A percentile compares a stretch with the other conserved stretches of the same genome.
phyloP scores from a whole-genome alignment of 768 basidiomycete species.

The Mycena maculata region DNA sequence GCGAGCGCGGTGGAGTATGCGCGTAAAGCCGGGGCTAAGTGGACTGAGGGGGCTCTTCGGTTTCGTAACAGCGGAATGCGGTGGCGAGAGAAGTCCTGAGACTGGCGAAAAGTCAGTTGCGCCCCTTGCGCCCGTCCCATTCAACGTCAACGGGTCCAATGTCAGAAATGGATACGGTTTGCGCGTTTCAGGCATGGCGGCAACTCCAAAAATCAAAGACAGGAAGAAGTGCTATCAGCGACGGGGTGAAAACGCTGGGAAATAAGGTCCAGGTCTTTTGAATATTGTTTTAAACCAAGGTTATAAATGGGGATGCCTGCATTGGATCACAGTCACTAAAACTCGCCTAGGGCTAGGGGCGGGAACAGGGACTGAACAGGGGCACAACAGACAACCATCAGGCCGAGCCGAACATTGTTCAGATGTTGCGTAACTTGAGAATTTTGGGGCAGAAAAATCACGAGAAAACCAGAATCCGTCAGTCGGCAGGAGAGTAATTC shows the following conservation, averaged over 20 bases:
- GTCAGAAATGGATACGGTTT: constrained; percentile 20
- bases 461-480: too few relatives aligned
- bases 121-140: background rate
- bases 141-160: constrained; percentile 10
- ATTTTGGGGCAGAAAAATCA: too few relatives aligned
- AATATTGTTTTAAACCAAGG: too few relatives aligned
- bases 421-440: too few relatives aligned
- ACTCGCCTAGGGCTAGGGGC: too few relatives aligned
- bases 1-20: constrained; percentile 17
- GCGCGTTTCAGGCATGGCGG: constrained; percentile 15
- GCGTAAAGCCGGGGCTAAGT: constrained; percentile 21
- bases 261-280: too few relatives aligned
- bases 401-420: too few relatives aligned
- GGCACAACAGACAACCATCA: too few relatives aligned
- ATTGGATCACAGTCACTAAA: too few relatives aligned
- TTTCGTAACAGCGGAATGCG: background rate
- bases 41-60: constrained; percentile 15
- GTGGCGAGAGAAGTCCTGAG: constrained; percentile 3
- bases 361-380: too few relatives aligned
- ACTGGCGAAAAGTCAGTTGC: background rate
- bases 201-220: background rate
- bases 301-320: too few relatives aligned
- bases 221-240: background rate
- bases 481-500: too few relatives aligned
- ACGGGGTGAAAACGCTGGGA: background rate